These are phyloP conservation scores for Metschnikowia noctiluminum DNA, from an alignment of 805 yeast genomes.

Conservation along the genomic window DNA sequence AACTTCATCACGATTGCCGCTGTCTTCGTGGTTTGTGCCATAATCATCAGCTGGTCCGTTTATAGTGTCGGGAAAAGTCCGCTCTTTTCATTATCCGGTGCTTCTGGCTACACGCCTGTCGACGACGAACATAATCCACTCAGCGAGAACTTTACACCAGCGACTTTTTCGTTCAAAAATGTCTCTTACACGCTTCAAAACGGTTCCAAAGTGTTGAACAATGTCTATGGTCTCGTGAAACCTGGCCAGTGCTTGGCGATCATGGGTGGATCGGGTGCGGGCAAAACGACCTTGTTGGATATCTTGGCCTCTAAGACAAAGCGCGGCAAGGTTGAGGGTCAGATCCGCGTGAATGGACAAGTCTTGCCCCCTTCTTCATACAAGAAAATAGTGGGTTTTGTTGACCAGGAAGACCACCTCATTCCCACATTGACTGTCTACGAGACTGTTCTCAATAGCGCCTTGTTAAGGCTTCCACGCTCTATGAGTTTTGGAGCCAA, in stretches of 20 bases:
- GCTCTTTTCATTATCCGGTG: constrained; percentile 42
- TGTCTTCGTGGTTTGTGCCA: constrained; percentile 41
- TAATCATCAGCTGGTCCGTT: constrained; percentile 40
- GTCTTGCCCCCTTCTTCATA: constrained; percentile 41
- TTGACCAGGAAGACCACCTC: constrained; percentile 90
- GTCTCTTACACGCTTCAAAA: constrained; percentile 53
- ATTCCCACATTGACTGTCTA: constrained; percentile 93
- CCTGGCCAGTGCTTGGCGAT: constrained; percentile 92
- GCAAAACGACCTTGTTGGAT: constrained; percentile 90
- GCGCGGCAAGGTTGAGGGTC: constrained; percentile 66
- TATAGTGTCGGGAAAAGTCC: constrained; percentile 60
- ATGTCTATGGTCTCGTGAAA: constrained; percentile 69
- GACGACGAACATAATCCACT: constrained; percentile 37
- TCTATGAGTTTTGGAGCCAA: constrained; percentile 72
- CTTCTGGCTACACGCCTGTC: constrained; percentile 21
- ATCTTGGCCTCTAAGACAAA: constrained; percentile 87
- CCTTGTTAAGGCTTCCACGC: constrained; percentile 80
- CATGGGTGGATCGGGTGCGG: constrained; percentile 99
- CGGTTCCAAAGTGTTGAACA: constrained; percentile 53
- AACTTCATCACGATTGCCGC: constrained; percentile 47
- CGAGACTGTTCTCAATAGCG: constrained; percentile 92
- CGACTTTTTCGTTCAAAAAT: constrained; percentile 71
- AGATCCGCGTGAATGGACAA: constrained; percentile 74
- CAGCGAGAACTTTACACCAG: constrained; percentile 56
- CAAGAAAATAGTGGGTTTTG: constrained; percentile 80